Percentiles rank a stretch among this genome's conserved stretches.
Evolutionary conservation across 1,139 yeast species (phyloP).

Genomic region (Diutina catenulata): DNA sequence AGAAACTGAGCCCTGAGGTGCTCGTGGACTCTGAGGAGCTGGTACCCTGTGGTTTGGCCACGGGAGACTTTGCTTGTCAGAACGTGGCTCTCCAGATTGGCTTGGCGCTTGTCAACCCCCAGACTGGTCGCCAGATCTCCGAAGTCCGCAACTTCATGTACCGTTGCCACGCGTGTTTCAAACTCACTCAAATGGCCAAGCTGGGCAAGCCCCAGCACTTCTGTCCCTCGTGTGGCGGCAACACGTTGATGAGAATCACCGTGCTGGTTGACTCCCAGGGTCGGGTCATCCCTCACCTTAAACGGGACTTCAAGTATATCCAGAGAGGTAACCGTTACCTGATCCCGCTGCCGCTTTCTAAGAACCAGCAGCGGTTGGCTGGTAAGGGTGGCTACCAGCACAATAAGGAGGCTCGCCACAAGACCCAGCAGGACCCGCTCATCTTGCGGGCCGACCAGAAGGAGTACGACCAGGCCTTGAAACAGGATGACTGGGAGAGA

Average conservation of each 20-base stretch:
- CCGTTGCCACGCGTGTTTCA: constrained; percentile 95
- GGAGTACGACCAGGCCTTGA: constrained; percentile 80
- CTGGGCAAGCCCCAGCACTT: constrained; percentile 72
- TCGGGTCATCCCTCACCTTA: constrained; percentile 77
- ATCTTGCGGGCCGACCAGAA: constrained; percentile 86
- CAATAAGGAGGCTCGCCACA: constrained; percentile 45
- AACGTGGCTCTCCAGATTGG: constrained; percentile 91
- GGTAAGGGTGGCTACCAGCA: constrained; percentile 72
- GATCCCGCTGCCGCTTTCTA: constrained; percentile 60
- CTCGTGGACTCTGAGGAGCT: constrained; percentile 13
- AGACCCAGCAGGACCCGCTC: constrained; percentile 37
- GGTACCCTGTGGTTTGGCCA: constrained; percentile 70
- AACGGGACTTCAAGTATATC: constrained; percentile 89
- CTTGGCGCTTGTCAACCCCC: constrained; percentile 69
- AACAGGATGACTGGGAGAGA: constrained; percentile 80
- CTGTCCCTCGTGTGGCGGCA: constrained; percentile 95
- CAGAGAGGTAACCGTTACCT: constrained; percentile 77
- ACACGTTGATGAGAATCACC: constrained; percentile 80
- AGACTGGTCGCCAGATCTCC: constrained; percentile 76
- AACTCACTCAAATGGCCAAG: constrained; percentile 64
- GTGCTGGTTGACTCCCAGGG: constrained; percentile 80
- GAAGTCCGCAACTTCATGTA: constrained; percentile 86
- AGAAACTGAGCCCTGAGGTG: constrained; percentile 47
- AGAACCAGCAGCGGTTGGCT: constrained; percentile 44
- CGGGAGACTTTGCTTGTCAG: constrained; percentile 97